phyloP scores from a whole-genome alignment of 495 filamentous ascomycete genomes.

The Corynascus novoguineensis region DNA sequence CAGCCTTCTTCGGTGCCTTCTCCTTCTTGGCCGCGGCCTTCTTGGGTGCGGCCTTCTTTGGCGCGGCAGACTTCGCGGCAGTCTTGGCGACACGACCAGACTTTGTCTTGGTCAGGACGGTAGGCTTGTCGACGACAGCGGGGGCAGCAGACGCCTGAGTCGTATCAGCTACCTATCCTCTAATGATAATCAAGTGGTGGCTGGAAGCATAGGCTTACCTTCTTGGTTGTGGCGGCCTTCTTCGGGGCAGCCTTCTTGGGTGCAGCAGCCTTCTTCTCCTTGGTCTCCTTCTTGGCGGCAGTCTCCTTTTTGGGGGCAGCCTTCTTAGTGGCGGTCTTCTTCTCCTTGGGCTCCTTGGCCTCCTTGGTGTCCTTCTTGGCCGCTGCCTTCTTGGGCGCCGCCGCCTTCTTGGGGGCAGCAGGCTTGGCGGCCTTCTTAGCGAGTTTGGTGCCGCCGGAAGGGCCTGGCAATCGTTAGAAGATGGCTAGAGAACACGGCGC shows the following conservation, averaged over 20 bases:
- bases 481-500: background rate
- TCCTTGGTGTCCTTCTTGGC: slow-evolving; percentile 49
- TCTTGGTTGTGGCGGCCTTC: slow-evolving; percentile 8
- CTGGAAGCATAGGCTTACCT: too few species aligned
- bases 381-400: slow-evolving; percentile 49
- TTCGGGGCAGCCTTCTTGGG: slow-evolving; percentile 10
- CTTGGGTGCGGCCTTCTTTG: slow-evolving; percentile 61
- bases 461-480: slow-evolving; percentile 51
- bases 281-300: slow-evolving; percentile 13
- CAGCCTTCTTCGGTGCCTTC: slow-evolving; percentile 56
- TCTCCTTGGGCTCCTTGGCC: slow-evolving; percentile 50
- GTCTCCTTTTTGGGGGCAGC: slow-evolving; percentile 20
- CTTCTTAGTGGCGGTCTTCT: slow-evolving; percentile 35
- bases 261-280: slow-evolving; percentile 12
- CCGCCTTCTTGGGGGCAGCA: slow-evolving; percentile 41
- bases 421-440: slow-evolving; percentile 55
- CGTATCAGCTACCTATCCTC: too few species aligned
- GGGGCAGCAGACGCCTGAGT: slow-evolving; percentile 23
- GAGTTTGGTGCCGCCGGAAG: slow-evolving; percentile 94
- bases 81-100: slow-evolving; percentile 81
- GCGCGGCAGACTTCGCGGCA: slow-evolving; percentile 47
- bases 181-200: too few species aligned
- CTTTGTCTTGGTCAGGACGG: slow-evolving; percentile 80
- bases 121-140: slow-evolving; percentile 64
- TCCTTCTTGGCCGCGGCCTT: slow-evolving; percentile 64